A percentile compares a stretch with the other conserved stretches of the same genome.
Evolutionary conservation across 2,329 filamentous ascomycete genomes (phyloP).

Genomic region (Cladosporium sp.): DNA sequence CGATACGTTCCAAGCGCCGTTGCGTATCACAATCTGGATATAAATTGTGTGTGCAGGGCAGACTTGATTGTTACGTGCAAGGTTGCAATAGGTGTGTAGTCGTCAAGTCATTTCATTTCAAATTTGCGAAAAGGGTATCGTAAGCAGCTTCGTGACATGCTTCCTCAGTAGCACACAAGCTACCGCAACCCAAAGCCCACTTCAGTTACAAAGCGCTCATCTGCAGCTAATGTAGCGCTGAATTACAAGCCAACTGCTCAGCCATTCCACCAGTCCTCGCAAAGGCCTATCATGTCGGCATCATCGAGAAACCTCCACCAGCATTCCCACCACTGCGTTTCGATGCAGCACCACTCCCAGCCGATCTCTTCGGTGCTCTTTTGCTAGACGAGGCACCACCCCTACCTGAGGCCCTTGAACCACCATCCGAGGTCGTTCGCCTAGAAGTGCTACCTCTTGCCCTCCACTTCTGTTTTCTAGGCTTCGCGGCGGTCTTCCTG

Average conservation of each 20-base stretch:
- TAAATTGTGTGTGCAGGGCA: too few relatives aligned
- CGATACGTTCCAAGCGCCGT: too few relatives aligned
- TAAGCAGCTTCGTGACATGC: not conserved
- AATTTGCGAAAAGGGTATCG: not conserved
- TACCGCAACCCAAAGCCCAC: not conserved
- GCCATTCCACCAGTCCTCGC: not conserved
- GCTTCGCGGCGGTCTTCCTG: constrained; percentile 14
- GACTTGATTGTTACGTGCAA: not conserved
- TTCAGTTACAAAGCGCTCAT: not conserved
- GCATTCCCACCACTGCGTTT: constrained; percentile 1
- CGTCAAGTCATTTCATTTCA: not conserved
- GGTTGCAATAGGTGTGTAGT: not conserved
- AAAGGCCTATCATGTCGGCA: constrained; percentile 16
- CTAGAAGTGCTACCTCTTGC: constrained; percentile 11
- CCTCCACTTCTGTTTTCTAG: constrained; percentile 14
- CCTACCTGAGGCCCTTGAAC: constrained; percentile 2
- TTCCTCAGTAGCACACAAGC: not conserved
- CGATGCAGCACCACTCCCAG: not conserved
- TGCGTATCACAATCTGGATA: too few relatives aligned
- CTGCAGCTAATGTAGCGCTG: not conserved
- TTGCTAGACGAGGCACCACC: not conserved
- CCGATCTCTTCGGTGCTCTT: not conserved
- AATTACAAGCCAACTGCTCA: not conserved
- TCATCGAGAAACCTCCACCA: constrained; percentile 15
- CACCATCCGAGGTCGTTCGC: constrained; percentile 6